Evolutionary conservation across 2,329 filamentous ascomycete genomes (phyloP), one percentile per base, ranked within the genome.

Genomic region (Sporothrix variecibatus): DNA sequence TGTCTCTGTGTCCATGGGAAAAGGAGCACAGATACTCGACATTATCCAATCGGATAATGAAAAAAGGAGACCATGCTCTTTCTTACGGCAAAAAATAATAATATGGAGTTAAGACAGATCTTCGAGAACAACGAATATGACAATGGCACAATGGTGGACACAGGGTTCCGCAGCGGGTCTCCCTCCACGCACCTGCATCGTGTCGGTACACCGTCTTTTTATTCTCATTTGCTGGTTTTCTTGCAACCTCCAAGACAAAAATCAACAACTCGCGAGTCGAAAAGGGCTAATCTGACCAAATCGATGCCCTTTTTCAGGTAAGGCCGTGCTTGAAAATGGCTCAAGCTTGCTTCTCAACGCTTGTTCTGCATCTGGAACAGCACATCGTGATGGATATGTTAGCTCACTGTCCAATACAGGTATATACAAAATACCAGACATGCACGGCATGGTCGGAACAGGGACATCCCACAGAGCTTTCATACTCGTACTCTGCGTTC

Each of bases 181-280:
- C 26, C 20, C 46, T 12, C 40, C 26, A 51, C 65, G 17, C 40
- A 51, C 17, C 28, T 68, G 28, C 65, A 26, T 51, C 43, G 28
- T 6, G 43, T 68, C 43, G 8, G 49, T 49, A 46, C 62, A 67
- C 62, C 62, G 38, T 67, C 62, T 67, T 67, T 67, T 67, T 8
- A 43, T 8, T 34, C 15, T 23, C 28, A 68, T 34, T 68, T 51
- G 65, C 17, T 23, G 26, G 2, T 26, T 23, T 49, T 49, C 28
- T 60, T 20, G 15, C 28, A 20, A 31, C 28, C 56, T 34, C 28
- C 4, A 20, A 12, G 34, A 43, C 56, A 26, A 9, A 9, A 15
- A 12, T 65, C 60, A 43, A 17, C 11, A 40, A 38, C 12, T 17
- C 28, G 6, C 38, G n/a, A 17, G 15, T 40, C 34, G n/a, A 43